Base-by-base conservation (phyloP, 2,329 filamentous ascomycete species). In the Pestalotiopsis sp. region DNA sequence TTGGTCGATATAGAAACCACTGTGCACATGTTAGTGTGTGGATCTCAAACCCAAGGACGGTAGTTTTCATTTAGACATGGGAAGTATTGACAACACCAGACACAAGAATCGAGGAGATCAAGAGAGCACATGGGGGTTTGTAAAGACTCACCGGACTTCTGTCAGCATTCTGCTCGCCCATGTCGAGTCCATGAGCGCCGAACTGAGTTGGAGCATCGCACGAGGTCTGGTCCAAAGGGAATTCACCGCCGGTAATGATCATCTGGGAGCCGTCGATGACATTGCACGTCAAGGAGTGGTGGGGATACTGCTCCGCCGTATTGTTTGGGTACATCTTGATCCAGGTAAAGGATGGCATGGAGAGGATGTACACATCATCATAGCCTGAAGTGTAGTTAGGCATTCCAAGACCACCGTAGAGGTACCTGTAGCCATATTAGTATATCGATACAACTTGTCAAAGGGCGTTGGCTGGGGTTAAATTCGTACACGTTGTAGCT, bases 321-420 rank as follows among this genome's bases (percentile, higher is more conserved):
- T 74, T 74, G 61, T 77, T 78, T 13, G 84, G 85, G 67, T 83
- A 87, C 72, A 85, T 82, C 71, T 86, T 87, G 71, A 90, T 86
- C 89, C 89, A 92, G 3, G 82, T 86, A 76, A 91, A 92, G 1
- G 87, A 86, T 1, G 89, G 90, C 17, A 92, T 80, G 7, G 85
- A 85, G 23, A 91, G 81, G 67, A 91, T 86, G 73, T 90, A 91
- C 67, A 87, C 83, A 78, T 91, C 89, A 73, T 90, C 87, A 73
- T 84, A 91, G 25, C 87, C 89, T 14, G 82, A 79, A 0, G 81
- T 81, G 49, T 84, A 78, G 2, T 78, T 75, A 1, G 82, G 80
- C 66, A 87, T 83, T 7, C 84, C 83, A 27, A 83, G 81, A 17
- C 89, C 89, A 58, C 89, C 89, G 73, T 90, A 91, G 2, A 91